A percentile compares a stretch with the other conserved stretches of the same genome.
Conservation (phyloP, 108 stramenopile genomes). For the Cyclostephanos tholiformis region DNA sequence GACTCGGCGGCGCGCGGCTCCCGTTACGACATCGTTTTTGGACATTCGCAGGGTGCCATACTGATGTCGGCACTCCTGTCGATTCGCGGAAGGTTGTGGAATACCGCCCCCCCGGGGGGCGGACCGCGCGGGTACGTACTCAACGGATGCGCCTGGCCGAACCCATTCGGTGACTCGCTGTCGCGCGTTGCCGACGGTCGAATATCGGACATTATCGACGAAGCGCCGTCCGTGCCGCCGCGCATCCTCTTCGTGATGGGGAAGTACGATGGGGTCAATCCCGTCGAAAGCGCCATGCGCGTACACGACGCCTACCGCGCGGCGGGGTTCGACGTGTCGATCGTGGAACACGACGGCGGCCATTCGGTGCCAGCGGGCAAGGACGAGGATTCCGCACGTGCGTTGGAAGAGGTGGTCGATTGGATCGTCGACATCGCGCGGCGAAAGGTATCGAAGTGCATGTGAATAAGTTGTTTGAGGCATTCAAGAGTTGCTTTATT, state of each 20-base stretch:
- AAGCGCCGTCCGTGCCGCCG: conserved; percentile 33
- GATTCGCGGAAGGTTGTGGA: conserved; percentile 17
- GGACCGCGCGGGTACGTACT: conserved; percentile 58
- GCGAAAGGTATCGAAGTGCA: not conserved
- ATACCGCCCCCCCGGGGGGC: not conserved
- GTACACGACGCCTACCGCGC: conserved; percentile 48
- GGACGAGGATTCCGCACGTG: conserved; percentile 35
- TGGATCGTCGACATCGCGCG: conserved; percentile 29
- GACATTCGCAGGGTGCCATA: conserved; percentile 87
- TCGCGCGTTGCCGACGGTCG: conserved; percentile 8
- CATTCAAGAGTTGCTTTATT: too few relatives aligned
- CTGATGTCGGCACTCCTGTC: conserved; percentile 67
- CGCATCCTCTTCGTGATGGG: conserved; percentile 67
- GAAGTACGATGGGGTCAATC: conserved; percentile 67
- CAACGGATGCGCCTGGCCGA: conserved; percentile 81
- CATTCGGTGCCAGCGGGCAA: conserved; percentile 63
- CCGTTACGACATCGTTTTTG: conserved; percentile 68
- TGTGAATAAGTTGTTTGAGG: too few relatives aligned
- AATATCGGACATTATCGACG: not conserved
- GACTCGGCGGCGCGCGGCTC: not conserved
- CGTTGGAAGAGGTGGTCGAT: conserved; percentile 36
- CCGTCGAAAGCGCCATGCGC: conserved; percentile 58
- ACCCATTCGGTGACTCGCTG: conserved; percentile 53
- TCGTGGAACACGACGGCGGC: conserved; percentile 64
- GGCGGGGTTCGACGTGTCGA: conserved; percentile 55